Conservation (phyloP, 2,329 filamentous ascomycete species). For the Ophiognomonia clavigignenti-juglandacearum region DNA sequence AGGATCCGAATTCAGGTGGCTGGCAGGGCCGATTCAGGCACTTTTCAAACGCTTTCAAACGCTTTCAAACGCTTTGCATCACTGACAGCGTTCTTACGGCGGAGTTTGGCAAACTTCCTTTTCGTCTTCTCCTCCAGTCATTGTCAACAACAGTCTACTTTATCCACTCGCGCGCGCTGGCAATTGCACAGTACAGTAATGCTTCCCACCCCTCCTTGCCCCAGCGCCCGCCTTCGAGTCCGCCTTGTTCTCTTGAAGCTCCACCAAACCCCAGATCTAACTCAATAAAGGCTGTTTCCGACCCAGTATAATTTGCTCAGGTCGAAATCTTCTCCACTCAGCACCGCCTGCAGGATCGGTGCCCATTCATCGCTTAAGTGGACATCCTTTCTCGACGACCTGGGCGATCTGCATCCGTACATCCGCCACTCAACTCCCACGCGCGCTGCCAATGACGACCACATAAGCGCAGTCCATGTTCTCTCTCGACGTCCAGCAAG, state of each 20-base stretch:
- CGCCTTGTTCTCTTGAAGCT: too few species aligned
- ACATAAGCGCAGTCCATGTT: conserved; percentile 8
- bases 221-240: conserved; percentile 12
- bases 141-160: background rate
- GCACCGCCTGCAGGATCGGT: conserved; percentile 11
- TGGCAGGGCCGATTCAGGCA: background rate
- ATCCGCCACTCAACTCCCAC: too few species aligned
- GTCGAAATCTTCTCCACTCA: conserved; percentile 8
- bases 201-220: background rate
- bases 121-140: background rate
- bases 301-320: too few species aligned
- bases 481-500: conserved; percentile 5
- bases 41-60: background rate
- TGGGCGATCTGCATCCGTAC: background rate
- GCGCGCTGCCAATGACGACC: conserved; percentile 4
- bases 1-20: conserved; percentile 9
- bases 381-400: conserved; percentile 4
- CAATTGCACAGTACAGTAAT: too few species aligned
- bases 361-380: conserved; percentile 3
- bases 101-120: too few species aligned
- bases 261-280: too few species aligned
- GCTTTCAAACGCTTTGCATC: background rate
- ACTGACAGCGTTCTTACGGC: too few species aligned
- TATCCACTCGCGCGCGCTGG: background rate
- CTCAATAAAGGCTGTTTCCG: too few species aligned